Base-by-base conservation (phyloP, 768 basidiomycete genomes). In the Leucocoprinus leucothites region DNA sequence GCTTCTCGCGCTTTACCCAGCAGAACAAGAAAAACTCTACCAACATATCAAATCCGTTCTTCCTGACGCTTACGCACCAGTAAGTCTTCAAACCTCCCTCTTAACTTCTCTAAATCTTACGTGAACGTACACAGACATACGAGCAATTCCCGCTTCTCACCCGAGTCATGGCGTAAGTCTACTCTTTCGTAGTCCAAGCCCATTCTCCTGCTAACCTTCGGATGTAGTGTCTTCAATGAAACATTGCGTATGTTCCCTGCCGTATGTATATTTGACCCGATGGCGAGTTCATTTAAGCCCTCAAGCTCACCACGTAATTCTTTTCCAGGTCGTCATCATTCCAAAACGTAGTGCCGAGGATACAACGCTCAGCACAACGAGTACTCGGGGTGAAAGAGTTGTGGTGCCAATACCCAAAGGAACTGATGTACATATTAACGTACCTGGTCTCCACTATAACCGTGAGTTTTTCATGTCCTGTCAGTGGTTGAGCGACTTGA, bases 21-120 rank as follows among this genome's bases (percentile, higher is more conserved):
- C 76, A 7, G 69, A 74, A 56, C 79, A 81, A 59, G 73, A 78
- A 50, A 74, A 67, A 49, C 63, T 81, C 8, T 74, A 69, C 53
- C 56, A 73, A 26, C 71, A 77, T 31, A 72, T 72, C 51, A 63
- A 60, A 11, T 51, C 53, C 9, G 57, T 71, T 3, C 48, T 71
- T 24, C 49, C 67, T 3, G 59, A 64, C 19, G 65, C 66, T 9
- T 60, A 61, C n/a, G n/a, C 48, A 24, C 36, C 48, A 11, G 53
- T 50, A 40, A 22, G 14, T 3, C 13, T 18, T 35, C 21, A 3
- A 36, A 1, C 31, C 22, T 36, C 26, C 46, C 21, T 21, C 34
- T 16, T 18, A 35, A n/a, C 26, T 45, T 24, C 24, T 50, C 22
- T 5, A 35, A 11, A 40, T 4, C 21, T 21, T 34, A 16, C 6